Evolutionary conservation across 2,329 filamentous ascomycete species (phyloP).

Genomic region (Paracorniculantispora psalliotae): DNA sequence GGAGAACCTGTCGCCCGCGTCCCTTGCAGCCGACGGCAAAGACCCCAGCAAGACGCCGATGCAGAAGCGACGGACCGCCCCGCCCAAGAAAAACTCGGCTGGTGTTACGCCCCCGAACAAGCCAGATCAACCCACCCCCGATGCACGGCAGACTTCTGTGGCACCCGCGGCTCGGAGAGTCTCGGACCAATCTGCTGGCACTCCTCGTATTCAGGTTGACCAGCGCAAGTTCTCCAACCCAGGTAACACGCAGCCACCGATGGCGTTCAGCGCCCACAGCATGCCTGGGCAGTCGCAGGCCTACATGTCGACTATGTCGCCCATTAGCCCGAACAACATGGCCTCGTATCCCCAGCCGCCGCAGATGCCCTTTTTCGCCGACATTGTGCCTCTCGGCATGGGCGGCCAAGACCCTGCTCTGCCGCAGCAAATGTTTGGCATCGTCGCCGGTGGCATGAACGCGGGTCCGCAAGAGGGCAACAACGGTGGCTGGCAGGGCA

Average conservation of each 20-base stretch:
- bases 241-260: constrained; percentile 1
- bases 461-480: constrained; percentile 26
- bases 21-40: constrained; percentile 44
- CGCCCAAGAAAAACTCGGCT: constrained; percentile 31
- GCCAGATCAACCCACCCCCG: constrained; percentile 18
- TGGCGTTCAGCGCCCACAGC: constrained; percentile 36
- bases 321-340: constrained; percentile 47
- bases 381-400: constrained; percentile 50
- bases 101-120: constrained; percentile 16
- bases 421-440: constrained; percentile 66
- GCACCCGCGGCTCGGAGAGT: constrained; percentile 2
- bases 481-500: constrained; percentile 38
- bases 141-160: background rate
- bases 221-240: constrained; percentile 39
- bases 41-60: constrained; percentile 24
- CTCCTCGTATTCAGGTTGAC: constrained; percentile 29
- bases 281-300: constrained; percentile 36
- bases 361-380: constrained; percentile 39
- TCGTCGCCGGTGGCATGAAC: constrained; percentile 37
- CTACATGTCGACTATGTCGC: constrained; percentile 44
- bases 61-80: constrained; percentile 27
- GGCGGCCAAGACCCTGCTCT: constrained; percentile 45
- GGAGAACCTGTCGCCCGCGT: constrained; percentile 63
- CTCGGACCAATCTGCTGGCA: constrained; percentile 8
- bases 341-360: constrained; percentile 34